phyloP scores from a whole-genome alignment of 306 rosid genomes.

The Vigna nakashimae region DNA sequence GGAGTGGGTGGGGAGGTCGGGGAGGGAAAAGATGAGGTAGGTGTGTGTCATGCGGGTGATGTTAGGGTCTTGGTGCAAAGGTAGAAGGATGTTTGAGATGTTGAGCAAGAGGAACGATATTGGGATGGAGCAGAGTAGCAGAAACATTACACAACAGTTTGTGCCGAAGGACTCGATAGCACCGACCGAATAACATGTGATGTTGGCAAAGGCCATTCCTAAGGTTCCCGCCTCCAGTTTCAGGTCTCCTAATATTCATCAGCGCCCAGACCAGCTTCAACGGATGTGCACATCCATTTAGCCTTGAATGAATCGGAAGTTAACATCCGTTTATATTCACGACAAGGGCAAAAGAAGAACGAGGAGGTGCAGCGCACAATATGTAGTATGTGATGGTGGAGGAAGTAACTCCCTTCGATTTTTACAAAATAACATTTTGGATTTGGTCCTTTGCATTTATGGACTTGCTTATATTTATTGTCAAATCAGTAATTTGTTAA shows the following conservation, averaged over 20 bases:
- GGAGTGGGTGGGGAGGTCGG: slow-evolving; percentile 79
- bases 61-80: slow-evolving; percentile 59
- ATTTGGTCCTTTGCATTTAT: too few relatives aligned
- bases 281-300: too few relatives aligned
- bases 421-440: too few relatives aligned
- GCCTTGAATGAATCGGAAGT: too few relatives aligned
- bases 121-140: slow-evolving; percentile 71
- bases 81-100: slow-evolving; percentile 60
- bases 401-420: too few relatives aligned
- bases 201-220: slow-evolving; percentile 92
- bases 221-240: slow-evolving; percentile 80
- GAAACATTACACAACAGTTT: slow-evolving; percentile 70
- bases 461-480: too few relatives aligned
- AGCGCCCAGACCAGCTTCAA: too few relatives aligned
- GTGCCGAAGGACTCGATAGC: slow-evolving; percentile 87
- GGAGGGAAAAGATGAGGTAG: slow-evolving; percentile 64
- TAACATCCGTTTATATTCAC: too few relatives aligned
- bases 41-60: slow-evolving; percentile 73
- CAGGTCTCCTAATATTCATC: slow-evolving; percentile 41
- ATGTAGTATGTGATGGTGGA: too few relatives aligned
- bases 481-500: too few relatives aligned
- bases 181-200: slow-evolving; percentile 78
- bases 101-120: slow-evolving; percentile 77
- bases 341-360: too few relatives aligned
- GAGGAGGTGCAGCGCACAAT: too few relatives aligned